Evolutionary conservation across 2,329 filamentous ascomycete species (phyloP), one percentile per base, ranked within the genome.

Genomic region (Arthroderma sp.): DNA sequence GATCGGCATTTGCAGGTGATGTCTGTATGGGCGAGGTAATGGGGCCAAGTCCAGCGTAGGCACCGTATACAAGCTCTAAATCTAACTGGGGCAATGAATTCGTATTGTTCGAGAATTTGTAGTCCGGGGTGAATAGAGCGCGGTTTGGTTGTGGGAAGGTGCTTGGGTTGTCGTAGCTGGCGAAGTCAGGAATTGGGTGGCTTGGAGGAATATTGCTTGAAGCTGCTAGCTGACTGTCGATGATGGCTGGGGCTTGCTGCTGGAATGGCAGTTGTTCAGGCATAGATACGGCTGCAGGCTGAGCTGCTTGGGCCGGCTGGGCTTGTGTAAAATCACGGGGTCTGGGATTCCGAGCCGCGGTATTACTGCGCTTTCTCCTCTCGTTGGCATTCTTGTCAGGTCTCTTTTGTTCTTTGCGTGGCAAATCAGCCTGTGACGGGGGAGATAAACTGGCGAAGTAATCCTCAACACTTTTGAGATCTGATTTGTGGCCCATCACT

Each of bases 381-480:
- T 46, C 42, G 28, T 44, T 37, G 10, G 48, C 46, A 38, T 40
- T 51, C 8, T 48, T 36, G 22, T 33, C 39, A 60, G 62, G 51
- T 58, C 50, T 50, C 55, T 49, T 78, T 68, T 41, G 66, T 63
- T 58, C 67, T 68, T 60, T 77, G 65, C 51, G 77, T n/a, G 65
- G 62, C 5, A 66, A 55, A 10, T 65, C 65, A 5, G 66, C 59
- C 47, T 66, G 66, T 5, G 63, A 70, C 0, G 73, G 74, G 8
- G 83, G 81, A 1, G 81, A 83, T 33, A 94, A 69, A 40, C 80
- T 85, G 4, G 84, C 83, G 58, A 96, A 89, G 66, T 93, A 95
- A 54, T 96, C 87, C 56, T 94, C 88, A 0, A 95, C 87, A 3
- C 86, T 94, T 57, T 91, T 85, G n/a, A 94, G 70, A 59, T 94